These are phyloP conservation scores for Rhizopogon sp. DNA, from an alignment of 768 basidiomycete species.

Conservation along the genomic window DNA sequence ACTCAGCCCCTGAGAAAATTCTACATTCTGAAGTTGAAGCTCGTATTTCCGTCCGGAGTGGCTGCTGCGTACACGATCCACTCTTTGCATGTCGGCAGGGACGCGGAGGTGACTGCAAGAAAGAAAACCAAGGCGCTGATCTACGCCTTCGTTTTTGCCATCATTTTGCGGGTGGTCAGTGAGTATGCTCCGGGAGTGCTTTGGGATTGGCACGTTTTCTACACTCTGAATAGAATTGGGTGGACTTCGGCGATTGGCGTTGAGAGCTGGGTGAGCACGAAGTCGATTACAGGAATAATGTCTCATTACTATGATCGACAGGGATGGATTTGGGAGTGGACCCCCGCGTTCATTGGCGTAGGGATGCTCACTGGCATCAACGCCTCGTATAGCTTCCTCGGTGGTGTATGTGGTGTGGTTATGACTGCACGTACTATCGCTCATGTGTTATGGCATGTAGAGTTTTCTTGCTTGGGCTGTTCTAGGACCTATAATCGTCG, in stretches of 20 bases:
- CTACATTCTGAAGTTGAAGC: slow-evolving; percentile 56
- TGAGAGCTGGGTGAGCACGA: slow-evolving; percentile 46
- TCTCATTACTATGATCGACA: neutral
- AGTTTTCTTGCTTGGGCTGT: slow-evolving; percentile 62
- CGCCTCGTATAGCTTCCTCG: slow-evolving; percentile 47
- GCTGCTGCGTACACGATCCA: slow-evolving; percentile 63
- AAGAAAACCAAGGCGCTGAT: slow-evolving; percentile 51
- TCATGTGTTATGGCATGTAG: slow-evolving; percentile 6
- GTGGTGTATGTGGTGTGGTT: slow-evolving; percentile 26
- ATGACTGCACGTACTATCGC: neutral
- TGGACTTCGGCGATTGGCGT: slow-evolving; percentile 51
- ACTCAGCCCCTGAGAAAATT: slow-evolving; percentile 55
- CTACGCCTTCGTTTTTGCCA: slow-evolving; percentile 38
- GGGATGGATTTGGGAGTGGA: slow-evolving; percentile 18
- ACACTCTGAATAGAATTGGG: slow-evolving; percentile 52
- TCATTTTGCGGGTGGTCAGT: slow-evolving; percentile 50
- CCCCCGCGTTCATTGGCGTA: slow-evolving; percentile 53
- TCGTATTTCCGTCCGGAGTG: slow-evolving; percentile 58
- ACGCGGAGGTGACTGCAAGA: slow-evolving; percentile 43
- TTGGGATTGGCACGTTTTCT: slow-evolving; percentile 61
- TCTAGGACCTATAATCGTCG: slow-evolving; percentile 49
- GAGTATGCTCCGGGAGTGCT: slow-evolving; percentile 54
- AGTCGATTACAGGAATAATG: neutral
- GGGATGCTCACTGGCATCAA: slow-evolving; percentile 53
- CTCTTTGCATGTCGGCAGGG: slow-evolving; percentile 46